Evolutionary conservation across 257 asterid species (phyloP).

Genomic region (Leptodermis oblonga): DNA sequence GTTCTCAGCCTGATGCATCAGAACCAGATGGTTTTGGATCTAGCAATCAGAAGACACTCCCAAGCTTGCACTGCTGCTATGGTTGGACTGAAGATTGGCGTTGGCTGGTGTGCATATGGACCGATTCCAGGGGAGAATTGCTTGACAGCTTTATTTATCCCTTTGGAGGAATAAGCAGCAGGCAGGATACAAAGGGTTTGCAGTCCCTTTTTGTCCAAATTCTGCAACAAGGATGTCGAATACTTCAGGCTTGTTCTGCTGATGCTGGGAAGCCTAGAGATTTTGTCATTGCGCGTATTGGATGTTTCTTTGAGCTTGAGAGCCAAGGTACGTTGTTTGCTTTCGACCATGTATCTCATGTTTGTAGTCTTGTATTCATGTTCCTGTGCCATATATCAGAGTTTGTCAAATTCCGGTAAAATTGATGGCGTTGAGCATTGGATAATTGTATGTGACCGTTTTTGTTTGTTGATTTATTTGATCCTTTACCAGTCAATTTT

Average conservation of each 20-base stretch:
- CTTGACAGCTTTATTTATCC: constrained; percentile 91
- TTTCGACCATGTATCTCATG: background rate
- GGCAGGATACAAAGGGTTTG: constrained; percentile 98
- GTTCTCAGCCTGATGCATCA: constrained; percentile 55
- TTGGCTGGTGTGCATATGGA: constrained; percentile 97
- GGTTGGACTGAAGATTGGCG: constrained; percentile 99
- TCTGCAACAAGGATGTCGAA: constrained; percentile 95
- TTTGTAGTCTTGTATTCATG: background rate
- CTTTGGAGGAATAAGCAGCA: constrained; percentile 92
- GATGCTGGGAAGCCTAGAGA: constrained; percentile 87
- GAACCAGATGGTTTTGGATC: constrained; percentile 70
- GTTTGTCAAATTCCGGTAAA: background rate
- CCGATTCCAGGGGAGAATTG: constrained; percentile 96
- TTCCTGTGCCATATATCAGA: background rate
- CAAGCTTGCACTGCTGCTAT: constrained; percentile 96
- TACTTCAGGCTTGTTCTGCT: constrained; percentile 85
- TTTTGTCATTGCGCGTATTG: constrained; percentile 85
- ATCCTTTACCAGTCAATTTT: background rate
- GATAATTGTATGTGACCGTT: background rate
- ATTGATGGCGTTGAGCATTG: constrained; percentile 3
- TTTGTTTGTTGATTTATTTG: background rate
- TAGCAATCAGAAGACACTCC: constrained; percentile 66
- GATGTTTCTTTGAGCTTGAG: constrained; percentile 98
- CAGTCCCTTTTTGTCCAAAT: constrained; percentile 94
- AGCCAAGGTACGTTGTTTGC: constrained; percentile 66